Evolutionary conservation across 306 rosid species (phyloP).

Genomic region (Neltuma alba): DNA sequence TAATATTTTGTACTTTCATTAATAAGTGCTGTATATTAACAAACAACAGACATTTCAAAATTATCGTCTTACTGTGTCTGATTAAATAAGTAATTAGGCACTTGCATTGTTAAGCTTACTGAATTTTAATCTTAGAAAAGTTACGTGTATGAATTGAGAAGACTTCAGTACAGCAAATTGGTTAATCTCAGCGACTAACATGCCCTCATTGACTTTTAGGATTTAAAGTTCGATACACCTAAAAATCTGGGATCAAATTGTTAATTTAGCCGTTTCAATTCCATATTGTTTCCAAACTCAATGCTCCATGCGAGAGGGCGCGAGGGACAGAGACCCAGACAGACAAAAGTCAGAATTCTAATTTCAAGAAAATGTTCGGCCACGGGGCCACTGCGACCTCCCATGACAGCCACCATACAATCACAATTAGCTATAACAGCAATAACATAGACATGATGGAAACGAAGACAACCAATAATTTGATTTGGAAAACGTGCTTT

Average conservation of each 20-base stretch:
- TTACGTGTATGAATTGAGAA: neutral
- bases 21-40: neutral
- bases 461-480: neutral
- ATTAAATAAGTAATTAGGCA: neutral
- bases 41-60: neutral
- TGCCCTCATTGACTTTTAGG: neutral
- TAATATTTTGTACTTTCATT: neutral
- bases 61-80: neutral
- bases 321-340: neutral
- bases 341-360: neutral
- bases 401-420: slow-evolving; percentile 1
- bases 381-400: neutral
- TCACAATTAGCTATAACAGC: slow-evolving; percentile 9
- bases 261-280: neutral
- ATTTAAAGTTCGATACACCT: neutral
- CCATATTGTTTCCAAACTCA: neutral
- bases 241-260: neutral
- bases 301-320: neutral
- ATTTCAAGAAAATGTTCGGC: neutral
- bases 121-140: neutral
- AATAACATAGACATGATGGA: neutral
- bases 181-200: neutral
- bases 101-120: neutral
- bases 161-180: neutral
- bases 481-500: neutral